Base-by-base conservation (phyloP, 2,329 filamentous ascomycete species). In the Xenoacremonium recifei region DNA sequence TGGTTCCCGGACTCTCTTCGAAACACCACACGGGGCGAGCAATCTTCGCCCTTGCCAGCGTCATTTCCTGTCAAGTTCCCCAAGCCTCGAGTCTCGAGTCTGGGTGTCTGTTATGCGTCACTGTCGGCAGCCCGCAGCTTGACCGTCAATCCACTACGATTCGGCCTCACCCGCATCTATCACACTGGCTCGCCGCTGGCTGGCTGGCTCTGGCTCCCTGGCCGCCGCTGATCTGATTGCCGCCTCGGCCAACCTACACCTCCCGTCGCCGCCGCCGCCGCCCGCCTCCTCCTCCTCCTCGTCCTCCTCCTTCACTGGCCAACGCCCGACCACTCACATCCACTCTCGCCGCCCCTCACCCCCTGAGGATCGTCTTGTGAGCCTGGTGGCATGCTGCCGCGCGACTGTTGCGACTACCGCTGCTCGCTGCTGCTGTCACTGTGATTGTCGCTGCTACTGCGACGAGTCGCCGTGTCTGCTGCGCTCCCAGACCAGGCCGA, bases 391-490 rank as follows among this genome's bases (percentile, higher is more conserved):
- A 34, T 40, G 27, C 36, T 42, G 32, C 36, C 21, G 38, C 38
- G 38, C 37, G 30, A 32, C 18, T 23, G 37, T 25, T 12, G 16
- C 16, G 21, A 43, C 43, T 47, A 51, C 41, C 42, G 39, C 49
- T 53, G 47, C 47, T 43, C 47, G 19, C 15, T 37, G 16, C 17
- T 39, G 30, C 37, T 23, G 31, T 32, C 18, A 41, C 43, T 44
- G 39, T 39, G 35, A n/a, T 44, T 33, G 44, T 36, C 45, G 44
- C 45, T 32, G 32, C 37, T 21, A n/a, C 40, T 40, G 37, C 38
- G 45, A 42, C 45, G 30, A 53, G 47, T 47, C 43, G 40, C 37
- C 41, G 46, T 45, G 32, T 18, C 37, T 32, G 47, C 42, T 35
- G 29, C 45, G 17, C 6, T 39, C 16, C 27, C 12, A 37, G n/a